Evolutionary conservation across 2,329 filamentous ascomycete genomes (phyloP).

Genomic region (Colletotrichum magnum): DNA sequence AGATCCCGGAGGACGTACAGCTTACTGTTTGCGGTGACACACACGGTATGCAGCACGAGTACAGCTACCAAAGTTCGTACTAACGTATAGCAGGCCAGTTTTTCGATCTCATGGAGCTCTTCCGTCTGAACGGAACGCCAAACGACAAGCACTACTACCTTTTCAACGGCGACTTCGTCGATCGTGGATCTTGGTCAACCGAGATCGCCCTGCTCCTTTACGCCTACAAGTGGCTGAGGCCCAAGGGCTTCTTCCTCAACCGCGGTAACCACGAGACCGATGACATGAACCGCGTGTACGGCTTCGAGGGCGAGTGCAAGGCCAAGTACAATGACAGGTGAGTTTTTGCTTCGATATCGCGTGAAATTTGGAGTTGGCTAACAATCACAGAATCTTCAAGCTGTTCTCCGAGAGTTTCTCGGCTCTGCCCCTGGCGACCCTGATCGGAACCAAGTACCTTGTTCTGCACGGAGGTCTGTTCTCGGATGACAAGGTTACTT

Average conservation of each 20-base stretch:
- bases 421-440: conserved; percentile 89
- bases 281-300: conserved; percentile 99
- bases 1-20: conserved; percentile 81
- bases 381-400: conserved; percentile 81
- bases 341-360: conserved; percentile 26
- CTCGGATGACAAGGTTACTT: conserved; percentile 91
- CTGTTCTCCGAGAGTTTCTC: conserved; percentile 99
- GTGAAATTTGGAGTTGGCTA: background rate
- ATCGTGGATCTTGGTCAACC: conserved; percentile 97
- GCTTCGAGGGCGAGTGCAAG: conserved; percentile 98
- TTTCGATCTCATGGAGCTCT: conserved; percentile 97
- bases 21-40: conserved; percentile 98
- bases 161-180: conserved; percentile 99
- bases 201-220: conserved; percentile 95
- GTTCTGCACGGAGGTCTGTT: conserved; percentile 96
- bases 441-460: conserved; percentile 92
- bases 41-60: conserved; percentile 73
- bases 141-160: conserved; percentile 91
- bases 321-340: conserved; percentile 93
- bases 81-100: conserved; percentile 80
- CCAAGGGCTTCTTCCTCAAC: conserved; percentile 92
- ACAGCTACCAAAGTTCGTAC: conserved; percentile 29
- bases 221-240: conserved; percentile 96
- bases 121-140: conserved; percentile 89
- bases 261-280: conserved; percentile 99